phyloP scores from a whole-genome alignment of 2,329 filamentous ascomycete species.

The Alternaria hordeiaustralica region DNA sequence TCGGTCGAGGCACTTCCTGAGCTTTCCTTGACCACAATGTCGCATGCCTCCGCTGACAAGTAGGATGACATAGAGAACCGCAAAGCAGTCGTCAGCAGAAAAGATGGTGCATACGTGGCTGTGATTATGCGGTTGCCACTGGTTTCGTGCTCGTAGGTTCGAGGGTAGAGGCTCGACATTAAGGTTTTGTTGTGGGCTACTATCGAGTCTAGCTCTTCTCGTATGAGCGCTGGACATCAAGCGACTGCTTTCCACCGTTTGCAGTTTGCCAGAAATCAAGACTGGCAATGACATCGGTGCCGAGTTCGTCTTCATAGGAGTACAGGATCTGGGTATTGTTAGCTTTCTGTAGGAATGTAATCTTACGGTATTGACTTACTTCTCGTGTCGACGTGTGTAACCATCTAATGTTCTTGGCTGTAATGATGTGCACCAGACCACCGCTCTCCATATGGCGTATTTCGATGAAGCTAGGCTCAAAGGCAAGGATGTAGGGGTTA shows the following conservation, averaged over 20 bases:
- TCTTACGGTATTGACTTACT: constrained; percentile 59
- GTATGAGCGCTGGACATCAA: constrained; percentile 34
- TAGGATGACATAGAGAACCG: neutral
- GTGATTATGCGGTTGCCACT: neutral
- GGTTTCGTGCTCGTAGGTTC: constrained; percentile 5
- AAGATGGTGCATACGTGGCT: neutral
- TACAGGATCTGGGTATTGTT: constrained; percentile 78
- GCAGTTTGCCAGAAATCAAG: constrained; percentile 86
- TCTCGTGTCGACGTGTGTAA: constrained; percentile 96
- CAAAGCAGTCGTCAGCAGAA: neutral
- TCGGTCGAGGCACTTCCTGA: constrained; percentile 6
- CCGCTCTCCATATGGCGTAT: constrained; percentile 94
- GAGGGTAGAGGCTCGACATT: constrained; percentile 9
- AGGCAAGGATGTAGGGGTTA: constrained; percentile 95
- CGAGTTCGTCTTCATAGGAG: constrained; percentile 93
- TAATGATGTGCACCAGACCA: constrained; percentile 90
- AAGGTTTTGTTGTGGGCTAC: neutral
- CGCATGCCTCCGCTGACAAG: neutral
- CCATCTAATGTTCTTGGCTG: constrained; percentile 96
- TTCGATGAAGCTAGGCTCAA: constrained; percentile 97
- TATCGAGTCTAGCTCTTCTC: constrained; percentile 32
- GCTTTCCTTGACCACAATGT: neutral
- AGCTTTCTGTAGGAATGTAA: constrained; percentile 5
- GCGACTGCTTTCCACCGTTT: constrained; percentile 33
- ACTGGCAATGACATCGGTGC: constrained; percentile 91